Conservation (phyloP, 2,329 filamentous ascomycete species). For the Colletotrichum sp. region DNA sequence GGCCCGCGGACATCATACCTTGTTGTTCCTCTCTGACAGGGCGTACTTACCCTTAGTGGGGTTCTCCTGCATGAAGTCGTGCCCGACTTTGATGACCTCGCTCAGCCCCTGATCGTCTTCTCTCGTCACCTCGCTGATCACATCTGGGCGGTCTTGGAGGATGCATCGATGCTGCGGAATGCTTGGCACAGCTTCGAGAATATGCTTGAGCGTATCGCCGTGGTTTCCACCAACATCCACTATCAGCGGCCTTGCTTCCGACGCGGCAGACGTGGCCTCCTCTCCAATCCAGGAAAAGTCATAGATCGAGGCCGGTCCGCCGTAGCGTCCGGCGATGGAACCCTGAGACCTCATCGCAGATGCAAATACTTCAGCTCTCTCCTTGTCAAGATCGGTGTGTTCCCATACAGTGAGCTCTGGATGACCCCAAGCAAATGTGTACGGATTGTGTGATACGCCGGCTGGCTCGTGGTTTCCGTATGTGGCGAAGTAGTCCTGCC, state of each 20-base stretch:
- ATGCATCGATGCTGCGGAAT: slow-evolving; percentile 30
- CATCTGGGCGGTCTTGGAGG: slow-evolving; percentile 31
- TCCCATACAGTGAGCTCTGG: neutral
- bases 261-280: neutral
- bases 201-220: slow-evolving; percentile 26
- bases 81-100: slow-evolving; percentile 23
- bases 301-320: slow-evolving; percentile 23
- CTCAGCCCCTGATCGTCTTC: slow-evolving; percentile 17
- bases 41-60: neutral
- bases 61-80: slow-evolving; percentile 30
- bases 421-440: neutral
- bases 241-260: slow-evolving; percentile 23
- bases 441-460: neutral
- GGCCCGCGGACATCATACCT: neutral
- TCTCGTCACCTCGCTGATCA: slow-evolving; percentile 28
- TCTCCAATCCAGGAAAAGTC: slow-evolving; percentile 32
- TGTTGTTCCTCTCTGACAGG: neutral
- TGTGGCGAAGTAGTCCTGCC: slow-evolving; percentile 9
- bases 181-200: slow-evolving; percentile 26
- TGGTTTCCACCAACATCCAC: slow-evolving; percentile 37
- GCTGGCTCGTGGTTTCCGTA: neutral
- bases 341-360: neutral
- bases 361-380: neutral
- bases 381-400: neutral
- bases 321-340: neutral